Evolutionary conservation across 345 rosid genomes (phyloP).

Genomic region (Citrus medica): DNA sequence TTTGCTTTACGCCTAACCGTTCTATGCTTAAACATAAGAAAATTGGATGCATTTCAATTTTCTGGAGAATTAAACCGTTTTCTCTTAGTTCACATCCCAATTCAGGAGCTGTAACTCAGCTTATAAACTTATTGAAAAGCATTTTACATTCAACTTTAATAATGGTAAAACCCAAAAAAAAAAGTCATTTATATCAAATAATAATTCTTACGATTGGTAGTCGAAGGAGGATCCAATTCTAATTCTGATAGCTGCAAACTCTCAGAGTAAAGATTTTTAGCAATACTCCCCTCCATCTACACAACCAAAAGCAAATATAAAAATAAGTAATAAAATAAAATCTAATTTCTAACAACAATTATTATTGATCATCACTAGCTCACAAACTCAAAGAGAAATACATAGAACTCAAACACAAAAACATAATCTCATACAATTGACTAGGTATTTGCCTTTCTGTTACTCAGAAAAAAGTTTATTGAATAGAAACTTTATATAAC

Average conservation of each 20-base stretch:
- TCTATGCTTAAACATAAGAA: not conserved
- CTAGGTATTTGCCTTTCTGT: no score
- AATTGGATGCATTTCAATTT: not conserved
- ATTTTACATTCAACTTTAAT: not conserved
- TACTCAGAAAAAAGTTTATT: no score
- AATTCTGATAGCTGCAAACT: constrained; percentile 29
- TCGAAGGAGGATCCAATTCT: constrained; percentile 20
- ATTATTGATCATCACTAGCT: no score
- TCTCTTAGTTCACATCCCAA: not conserved
- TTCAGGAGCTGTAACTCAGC: not conserved
- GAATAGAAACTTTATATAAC: no score
- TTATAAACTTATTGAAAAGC: not conserved
- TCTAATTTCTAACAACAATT: no score
- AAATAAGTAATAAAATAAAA: no score
- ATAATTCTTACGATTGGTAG: constrained; percentile 1
- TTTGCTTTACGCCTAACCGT: not conserved
- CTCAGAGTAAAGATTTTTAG: constrained; percentile 53
- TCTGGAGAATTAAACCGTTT: not conserved
- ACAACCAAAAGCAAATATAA: not conserved
- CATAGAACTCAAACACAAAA: no score
- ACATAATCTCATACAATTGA: no score
- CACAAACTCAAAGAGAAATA: no score
- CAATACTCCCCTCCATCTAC: constrained; percentile 41
- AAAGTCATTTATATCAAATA: not conserved
- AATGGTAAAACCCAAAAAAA: no score